These are phyloP conservation scores for Ceratocystis alfenasii DNA, from an alignment of 2,329 filamentous ascomycete species.

Conservation along the genomic window DNA sequence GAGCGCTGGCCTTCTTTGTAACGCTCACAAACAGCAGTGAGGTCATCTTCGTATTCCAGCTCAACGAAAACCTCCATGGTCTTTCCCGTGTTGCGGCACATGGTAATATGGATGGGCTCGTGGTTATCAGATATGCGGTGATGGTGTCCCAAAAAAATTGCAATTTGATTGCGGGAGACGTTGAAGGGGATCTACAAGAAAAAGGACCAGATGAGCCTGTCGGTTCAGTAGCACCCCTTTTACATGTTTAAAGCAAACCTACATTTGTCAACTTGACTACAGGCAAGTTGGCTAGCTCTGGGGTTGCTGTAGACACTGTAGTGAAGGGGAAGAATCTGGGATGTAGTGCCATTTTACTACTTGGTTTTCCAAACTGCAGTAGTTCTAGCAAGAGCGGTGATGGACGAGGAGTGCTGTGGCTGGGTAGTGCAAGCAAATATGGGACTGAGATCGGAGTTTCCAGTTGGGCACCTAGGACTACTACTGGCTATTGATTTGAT, in stretches of 20 bases:
- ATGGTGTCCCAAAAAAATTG: slow-evolving; percentile 48
- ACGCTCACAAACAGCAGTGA: slow-evolving; percentile 40
- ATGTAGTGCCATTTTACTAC: slow-evolving; percentile 30
- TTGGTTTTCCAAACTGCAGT: slow-evolving; percentile 28
- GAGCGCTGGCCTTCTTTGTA: slow-evolving; percentile 31
- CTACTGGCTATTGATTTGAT: neutral
- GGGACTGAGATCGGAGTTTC: neutral
- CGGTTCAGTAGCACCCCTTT: too few relatives aligned
- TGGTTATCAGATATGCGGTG: slow-evolving; percentile 42
- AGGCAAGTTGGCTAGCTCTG: slow-evolving; percentile 30
- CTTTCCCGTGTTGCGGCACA: slow-evolving; percentile 51
- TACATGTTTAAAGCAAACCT: slow-evolving; percentile 25
- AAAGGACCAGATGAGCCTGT: slow-evolving; percentile 14
- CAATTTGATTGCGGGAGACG: slow-evolving; percentile 41
- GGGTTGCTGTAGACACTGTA: slow-evolving; percentile 29
- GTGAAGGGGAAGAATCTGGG: slow-evolving; percentile 37
- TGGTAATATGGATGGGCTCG: slow-evolving; percentile 51
- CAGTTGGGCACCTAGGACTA: neutral
- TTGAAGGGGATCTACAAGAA: slow-evolving; percentile 43
- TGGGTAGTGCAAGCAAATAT: neutral
- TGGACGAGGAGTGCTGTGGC: neutral
- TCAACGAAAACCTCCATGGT: slow-evolving; percentile 51
- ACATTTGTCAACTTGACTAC: slow-evolving; percentile 43
- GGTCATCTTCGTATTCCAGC: slow-evolving; percentile 42
- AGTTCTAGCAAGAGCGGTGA: slow-evolving; percentile 14